A percentile compares a stretch with the other conserved stretches of the same genome.
These are phyloP conservation scores for Tolypocladium ovalisporum DNA, from an alignment of 2,329 filamentous ascomycete species.

Conservation along the genomic window DNA sequence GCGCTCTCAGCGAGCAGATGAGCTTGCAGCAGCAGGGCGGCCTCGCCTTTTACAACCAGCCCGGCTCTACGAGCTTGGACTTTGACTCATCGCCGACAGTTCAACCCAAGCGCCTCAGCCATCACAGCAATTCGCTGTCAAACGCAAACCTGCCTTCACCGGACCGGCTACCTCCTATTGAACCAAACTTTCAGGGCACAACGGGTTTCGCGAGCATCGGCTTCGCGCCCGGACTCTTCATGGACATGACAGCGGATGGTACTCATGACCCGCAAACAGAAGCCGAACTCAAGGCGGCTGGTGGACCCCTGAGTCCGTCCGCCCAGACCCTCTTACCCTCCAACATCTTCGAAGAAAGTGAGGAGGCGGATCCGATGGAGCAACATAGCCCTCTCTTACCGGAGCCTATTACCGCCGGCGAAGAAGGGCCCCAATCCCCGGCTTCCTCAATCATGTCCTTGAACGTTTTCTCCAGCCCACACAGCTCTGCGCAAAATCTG, in stretches of 20 bases:
- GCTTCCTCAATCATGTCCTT: conserved; percentile 46
- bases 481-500: conserved; percentile 47
- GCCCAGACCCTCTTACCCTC: conserved; percentile 66
- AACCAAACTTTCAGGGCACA: conserved; percentile 35
- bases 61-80: conserved; percentile 33
- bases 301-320: conserved; percentile 66
- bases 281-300: conserved; percentile 48
- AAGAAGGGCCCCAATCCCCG: conserved; percentile 47
- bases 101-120: conserved; percentile 36
- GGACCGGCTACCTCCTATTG: conserved; percentile 22
- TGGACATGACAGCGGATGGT: conserved; percentile 32
- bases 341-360: conserved; percentile 48
- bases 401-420: conserved; percentile 16
- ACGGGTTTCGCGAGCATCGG: conserved; percentile 42
- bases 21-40: conserved; percentile 28
- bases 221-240: conserved; percentile 43
- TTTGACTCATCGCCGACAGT: conserved; percentile 30
- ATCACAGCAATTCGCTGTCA: conserved; percentile 35
- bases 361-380: conserved; percentile 45
- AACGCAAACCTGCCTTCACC: conserved; percentile 29
- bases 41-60: conserved; percentile 32
- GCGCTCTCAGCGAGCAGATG: conserved; percentile 36
- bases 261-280: conserved; percentile 40
- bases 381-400: conserved; percentile 20
- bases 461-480: conserved; percentile 50